Evolutionary conservation across 768 basidiomycete genomes (phyloP).

Genomic region (Daedaleopsis sinensis): DNA sequence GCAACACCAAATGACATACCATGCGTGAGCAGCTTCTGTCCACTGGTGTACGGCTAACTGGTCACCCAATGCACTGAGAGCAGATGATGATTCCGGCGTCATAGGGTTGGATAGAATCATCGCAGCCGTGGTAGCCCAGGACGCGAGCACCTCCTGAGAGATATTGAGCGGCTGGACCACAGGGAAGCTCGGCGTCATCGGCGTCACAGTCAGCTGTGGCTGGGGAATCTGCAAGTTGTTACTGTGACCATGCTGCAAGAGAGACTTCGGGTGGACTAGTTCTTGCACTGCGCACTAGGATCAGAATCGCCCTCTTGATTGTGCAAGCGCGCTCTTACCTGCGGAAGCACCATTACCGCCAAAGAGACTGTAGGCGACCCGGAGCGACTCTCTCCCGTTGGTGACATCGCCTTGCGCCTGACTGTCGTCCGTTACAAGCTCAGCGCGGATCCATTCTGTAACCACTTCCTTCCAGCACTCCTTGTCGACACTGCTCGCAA

Average conservation of each 20-base stretch:
- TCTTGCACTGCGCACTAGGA: constrained; percentile 62
- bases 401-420: constrained; percentile 21
- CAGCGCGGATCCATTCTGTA: constrained; percentile 79
- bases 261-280: constrained; percentile 59
- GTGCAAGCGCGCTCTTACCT: constrained; percentile 47
- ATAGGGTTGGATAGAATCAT: constrained; percentile 80
- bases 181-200: constrained; percentile 66
- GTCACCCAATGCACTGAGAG: constrained; percentile 85
- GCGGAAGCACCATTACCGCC: constrained; percentile 81
- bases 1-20: constrained; percentile 54
- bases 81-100: constrained; percentile 67
- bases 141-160: constrained; percentile 63
- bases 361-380: constrained; percentile 80
- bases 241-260: constrained; percentile 40
- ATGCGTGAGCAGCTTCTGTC: constrained; percentile 87
- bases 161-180: constrained; percentile 46
- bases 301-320: constrained; percentile 5
- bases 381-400: constrained; percentile 71
- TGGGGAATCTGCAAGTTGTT: constrained; percentile 43
- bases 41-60: constrained; percentile 72
- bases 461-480: constrained; percentile 94
- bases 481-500: constrained; percentile 90
- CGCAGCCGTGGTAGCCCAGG: constrained; percentile 86
- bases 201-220: constrained; percentile 44
- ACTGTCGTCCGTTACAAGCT: constrained; percentile 50